Evolutionary conservation across 2,329 filamentous ascomycete genomes (phyloP).

Genomic region (Podosphaera aphanis): DNA sequence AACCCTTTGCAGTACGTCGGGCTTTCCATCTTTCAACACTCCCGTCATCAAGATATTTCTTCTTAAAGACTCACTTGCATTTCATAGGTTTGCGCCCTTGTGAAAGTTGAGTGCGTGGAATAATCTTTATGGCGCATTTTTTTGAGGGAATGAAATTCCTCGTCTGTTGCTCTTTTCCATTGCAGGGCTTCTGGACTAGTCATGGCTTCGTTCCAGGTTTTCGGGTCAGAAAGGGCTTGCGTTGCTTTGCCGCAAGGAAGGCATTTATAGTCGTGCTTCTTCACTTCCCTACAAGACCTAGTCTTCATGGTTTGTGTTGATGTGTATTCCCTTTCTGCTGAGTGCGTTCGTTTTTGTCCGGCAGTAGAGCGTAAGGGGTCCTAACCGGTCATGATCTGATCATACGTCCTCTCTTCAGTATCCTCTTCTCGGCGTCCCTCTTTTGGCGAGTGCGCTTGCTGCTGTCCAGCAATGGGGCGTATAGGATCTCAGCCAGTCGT

Average conservation of each 20-base stretch:
- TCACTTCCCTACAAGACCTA: not conserved
- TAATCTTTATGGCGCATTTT: too few species aligned
- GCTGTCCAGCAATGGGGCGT: not conserved
- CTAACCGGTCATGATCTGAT: not conserved
- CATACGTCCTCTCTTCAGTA: not conserved
- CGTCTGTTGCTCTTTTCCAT: too few species aligned
- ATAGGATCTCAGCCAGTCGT: constrained; percentile 1
- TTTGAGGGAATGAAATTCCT: too few species aligned
- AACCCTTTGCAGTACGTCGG: too few species aligned
- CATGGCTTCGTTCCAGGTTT: not conserved
- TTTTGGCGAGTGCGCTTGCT: not conserved
- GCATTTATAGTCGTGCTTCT: not conserved
- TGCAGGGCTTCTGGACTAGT: too few species aligned
- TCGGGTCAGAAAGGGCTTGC: not conserved
- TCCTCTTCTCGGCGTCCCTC: too few species aligned
- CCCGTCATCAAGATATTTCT: too few species aligned
- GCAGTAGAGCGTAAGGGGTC: not conserved
- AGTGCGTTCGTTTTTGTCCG: not conserved
- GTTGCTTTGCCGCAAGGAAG: not conserved
- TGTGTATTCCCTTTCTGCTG: not conserved
- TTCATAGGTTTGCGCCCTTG: too few species aligned
- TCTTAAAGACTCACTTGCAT: too few species aligned
- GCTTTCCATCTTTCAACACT: too few species aligned
- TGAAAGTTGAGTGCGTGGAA: too few species aligned
- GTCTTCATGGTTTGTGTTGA: not conserved